Conservation (phyloP, 768 basidiomycete species). For the Megacollybia marginata region DNA sequence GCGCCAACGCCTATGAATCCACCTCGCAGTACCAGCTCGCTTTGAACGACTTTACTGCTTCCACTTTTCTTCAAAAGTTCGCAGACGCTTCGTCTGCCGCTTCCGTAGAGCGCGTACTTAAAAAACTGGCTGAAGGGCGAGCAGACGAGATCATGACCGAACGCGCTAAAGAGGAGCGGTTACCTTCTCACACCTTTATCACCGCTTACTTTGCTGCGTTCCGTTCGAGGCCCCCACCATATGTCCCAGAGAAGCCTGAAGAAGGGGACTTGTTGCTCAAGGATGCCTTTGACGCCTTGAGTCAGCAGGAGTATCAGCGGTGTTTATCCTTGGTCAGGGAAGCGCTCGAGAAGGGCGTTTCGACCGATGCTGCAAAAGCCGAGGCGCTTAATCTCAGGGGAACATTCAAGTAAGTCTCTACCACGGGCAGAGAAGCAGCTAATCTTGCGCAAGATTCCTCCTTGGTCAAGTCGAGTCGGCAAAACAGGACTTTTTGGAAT, state of each 20-base stretch:
- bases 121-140: constrained; percentile 67
- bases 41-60: constrained; percentile 90
- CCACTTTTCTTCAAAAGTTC: constrained; percentile 92
- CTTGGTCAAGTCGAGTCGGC: constrained; percentile 78
- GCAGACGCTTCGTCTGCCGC: constrained; percentile 70
- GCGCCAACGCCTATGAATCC: constrained; percentile 78
- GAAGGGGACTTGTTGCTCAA: constrained; percentile 80
- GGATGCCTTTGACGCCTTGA: constrained; percentile 76
- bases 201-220: constrained; percentile 96
- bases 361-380: constrained; percentile 65
- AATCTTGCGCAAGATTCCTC: constrained; percentile 59
- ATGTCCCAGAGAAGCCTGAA: constrained; percentile 65
- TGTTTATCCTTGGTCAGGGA: constrained; percentile 76
- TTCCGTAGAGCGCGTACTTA: constrained; percentile 88
- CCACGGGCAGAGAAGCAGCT: neutral
- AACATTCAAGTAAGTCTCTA: constrained; percentile 77
- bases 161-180: constrained; percentile 67
- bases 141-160: constrained; percentile 61
- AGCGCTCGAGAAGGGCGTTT: constrained; percentile 80
- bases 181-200: constrained; percentile 89
- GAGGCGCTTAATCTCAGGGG: constrained; percentile 90
- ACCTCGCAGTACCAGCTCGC: constrained; percentile 71
- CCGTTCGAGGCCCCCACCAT: constrained; percentile 69
- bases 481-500: constrained; percentile 75
- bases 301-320: constrained; percentile 78